Evolutionary conservation across 2,329 filamentous ascomycete species (phyloP), one percentile per base, ranked within the genome.

Genomic region (Xylariales sp.): DNA sequence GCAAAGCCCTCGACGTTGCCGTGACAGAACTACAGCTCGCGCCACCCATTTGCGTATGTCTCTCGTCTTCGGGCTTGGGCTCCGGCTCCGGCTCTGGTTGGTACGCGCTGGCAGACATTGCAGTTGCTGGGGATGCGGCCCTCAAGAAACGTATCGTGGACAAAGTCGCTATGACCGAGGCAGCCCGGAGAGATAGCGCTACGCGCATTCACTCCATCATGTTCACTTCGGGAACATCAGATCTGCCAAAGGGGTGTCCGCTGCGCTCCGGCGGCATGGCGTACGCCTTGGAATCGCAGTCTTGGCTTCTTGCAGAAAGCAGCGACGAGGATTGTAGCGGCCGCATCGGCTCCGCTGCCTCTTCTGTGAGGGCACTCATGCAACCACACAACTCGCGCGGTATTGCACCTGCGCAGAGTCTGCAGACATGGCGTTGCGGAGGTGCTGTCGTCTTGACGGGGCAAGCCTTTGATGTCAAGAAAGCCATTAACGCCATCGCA

Each of bases 161-260:
- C n/a, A n/a, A n/a, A n/a, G n/a, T n/a, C n/a, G n/a, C n/a, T n/a
- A n/a, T n/a, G n/a, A n/a, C n/a, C n/a, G 19, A 10, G 11, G 35
- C 35, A 4, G 40, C 40, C 10, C 31, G 25, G 9, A 6, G 12
- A 6, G 42, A 42, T 15, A 24, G 35, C 15, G 32, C 45, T 10
- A 16, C 27, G 21, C 27, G 38, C 19, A 36, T 45, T 11, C 35
- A 42, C 42, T 45, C 42, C 10, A 36, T 47, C 18, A 31, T 45
- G 6, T 47, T 45, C 20, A 47, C 45, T 3, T 47, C 45, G 14
- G 45, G 45, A 21, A 47, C 45, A 18, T 44, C 45, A 12, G 42
- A 38, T 2, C 15, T n/a, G 5, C 42, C 38, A 34, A 45, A 47
- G 39, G 41, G 32, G 12, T 47, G 45, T 22, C 45, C 45, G 7